Evolutionary conservation across 108 stramenopile genomes (phyloP).

Genomic region (Asterionellopsis glacialis): DNA sequence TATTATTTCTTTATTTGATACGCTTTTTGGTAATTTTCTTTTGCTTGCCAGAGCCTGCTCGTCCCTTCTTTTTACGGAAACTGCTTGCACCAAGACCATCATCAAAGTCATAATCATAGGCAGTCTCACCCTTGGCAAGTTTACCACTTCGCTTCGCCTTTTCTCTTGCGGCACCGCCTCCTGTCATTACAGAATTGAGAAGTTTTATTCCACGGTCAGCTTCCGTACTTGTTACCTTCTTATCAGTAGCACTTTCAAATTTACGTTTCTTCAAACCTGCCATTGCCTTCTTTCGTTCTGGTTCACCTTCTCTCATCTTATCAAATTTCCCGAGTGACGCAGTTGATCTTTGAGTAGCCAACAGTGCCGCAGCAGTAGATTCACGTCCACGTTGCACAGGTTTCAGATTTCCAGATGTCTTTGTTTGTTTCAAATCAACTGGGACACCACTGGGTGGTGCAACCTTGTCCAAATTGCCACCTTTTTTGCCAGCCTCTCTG

Average conservation of each 20-base stretch:
- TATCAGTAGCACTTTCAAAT: constrained; percentile 46
- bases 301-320: constrained; percentile 77
- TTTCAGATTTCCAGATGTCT: constrained; percentile 9
- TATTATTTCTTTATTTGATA: constrained; percentile 46
- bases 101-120: constrained; percentile 84
- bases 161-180: constrained; percentile 67
- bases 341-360: constrained; percentile 77
- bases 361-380: constrained; percentile 56
- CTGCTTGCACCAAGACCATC: constrained; percentile 72
- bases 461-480: constrained; percentile 31
- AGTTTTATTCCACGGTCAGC: constrained; percentile 66
- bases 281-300: constrained; percentile 55
- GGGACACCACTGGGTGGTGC: constrained; percentile 64
- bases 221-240: constrained; percentile 44
- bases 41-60: constrained; percentile 84
- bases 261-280: constrained; percentile 65
- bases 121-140: constrained; percentile 82
- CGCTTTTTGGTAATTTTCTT: constrained; percentile 85
- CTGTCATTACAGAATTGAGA: constrained; percentile 73
- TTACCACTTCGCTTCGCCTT: constrained; percentile 65
- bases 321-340: constrained; percentile 85
- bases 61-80: constrained; percentile 90
- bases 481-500: constrained; percentile 45
- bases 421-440: constrained; percentile 50
- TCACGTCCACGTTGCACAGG: constrained; percentile 54